These are phyloP conservation scores for Cladosporium sp. DNA, from an alignment of 2,329 filamentous ascomycete genomes.

Conservation along the genomic window DNA sequence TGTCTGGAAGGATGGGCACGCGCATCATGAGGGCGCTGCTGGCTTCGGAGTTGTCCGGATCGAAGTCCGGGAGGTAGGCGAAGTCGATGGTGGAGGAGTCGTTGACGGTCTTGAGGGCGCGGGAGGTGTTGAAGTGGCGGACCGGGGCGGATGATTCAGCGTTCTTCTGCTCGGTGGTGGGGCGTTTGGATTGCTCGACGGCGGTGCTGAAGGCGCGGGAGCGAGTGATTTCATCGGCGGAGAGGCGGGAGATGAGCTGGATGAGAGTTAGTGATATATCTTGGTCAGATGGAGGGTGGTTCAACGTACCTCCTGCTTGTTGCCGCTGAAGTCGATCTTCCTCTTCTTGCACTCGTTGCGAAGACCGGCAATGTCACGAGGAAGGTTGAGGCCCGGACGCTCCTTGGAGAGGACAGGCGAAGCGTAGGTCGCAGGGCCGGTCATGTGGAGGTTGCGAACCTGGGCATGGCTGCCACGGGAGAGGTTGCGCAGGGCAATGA, in stretches of 20 bases:
- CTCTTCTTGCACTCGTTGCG: constrained; percentile 45
- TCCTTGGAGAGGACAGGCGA: constrained; percentile 30
- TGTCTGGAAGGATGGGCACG: constrained; percentile 27
- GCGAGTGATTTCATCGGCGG: constrained; percentile 47
- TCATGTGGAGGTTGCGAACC: constrained; percentile 52
- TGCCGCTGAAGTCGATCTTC: constrained; percentile 41
- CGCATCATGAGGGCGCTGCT: constrained; percentile 19
- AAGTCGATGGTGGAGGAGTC: constrained; percentile 60
- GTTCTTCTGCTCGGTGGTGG: constrained; percentile 23
- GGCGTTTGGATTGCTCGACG: constrained; percentile 41
- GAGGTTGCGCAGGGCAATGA: constrained; percentile 38
- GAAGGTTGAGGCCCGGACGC: constrained; percentile 25
- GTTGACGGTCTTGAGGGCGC: constrained; percentile 48
- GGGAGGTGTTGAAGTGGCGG: constrained; percentile 58
- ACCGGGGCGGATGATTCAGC: constrained; percentile 24
- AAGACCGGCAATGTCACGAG: constrained; percentile 46
- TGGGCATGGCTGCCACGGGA: constrained; percentile 31
- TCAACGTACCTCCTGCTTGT: constrained; percentile 43
- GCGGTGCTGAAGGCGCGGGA: constrained; percentile 51
- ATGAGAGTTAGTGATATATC: background rate
- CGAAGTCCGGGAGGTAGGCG: constrained; percentile 51
- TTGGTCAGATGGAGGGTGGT: background rate
- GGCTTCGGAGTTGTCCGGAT: constrained; percentile 19
- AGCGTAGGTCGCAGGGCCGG: constrained; percentile 51
- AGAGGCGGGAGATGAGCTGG: constrained; percentile 47